Conservation (phyloP, 2,329 filamentous ascomycete genomes). For the Rhynchosporium graminicola region DNA sequence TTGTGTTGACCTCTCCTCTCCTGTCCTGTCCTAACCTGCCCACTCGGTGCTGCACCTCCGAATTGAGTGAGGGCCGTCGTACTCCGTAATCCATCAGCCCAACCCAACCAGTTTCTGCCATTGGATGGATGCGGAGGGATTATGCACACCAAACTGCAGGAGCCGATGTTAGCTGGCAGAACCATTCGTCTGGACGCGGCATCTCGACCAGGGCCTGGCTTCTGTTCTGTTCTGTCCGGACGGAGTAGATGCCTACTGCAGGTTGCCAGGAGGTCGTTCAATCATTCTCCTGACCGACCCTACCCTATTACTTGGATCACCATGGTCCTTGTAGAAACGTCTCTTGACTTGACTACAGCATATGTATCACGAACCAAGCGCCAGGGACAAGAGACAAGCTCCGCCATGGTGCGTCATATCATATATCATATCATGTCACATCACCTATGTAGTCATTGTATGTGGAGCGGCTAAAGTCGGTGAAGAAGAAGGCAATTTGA, state of each 20-base stretch:
- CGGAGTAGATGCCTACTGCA: conserved; percentile 7
- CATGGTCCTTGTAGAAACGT: background rate
- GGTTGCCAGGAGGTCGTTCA: conserved; percentile 14
- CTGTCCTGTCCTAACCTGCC: background rate
- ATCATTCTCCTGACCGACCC: no score
- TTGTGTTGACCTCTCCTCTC: no score
- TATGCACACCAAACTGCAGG: background rate
- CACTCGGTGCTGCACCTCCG: conserved; percentile 11
- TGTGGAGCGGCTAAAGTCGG: conserved; percentile 14
- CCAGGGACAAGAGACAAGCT: conserved; percentile 3
- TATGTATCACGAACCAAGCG: conserved; percentile 9
- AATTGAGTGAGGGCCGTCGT: background rate
- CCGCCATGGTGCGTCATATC: conserved; percentile 8
- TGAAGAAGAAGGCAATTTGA: background rate
- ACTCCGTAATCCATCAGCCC: no score
- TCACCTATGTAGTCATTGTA: background rate
- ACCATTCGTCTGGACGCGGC: conserved; percentile 11
- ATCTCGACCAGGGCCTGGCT: conserved; percentile 2
- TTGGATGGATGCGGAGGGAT: conserved; percentile 10
- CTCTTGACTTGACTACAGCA: background rate
- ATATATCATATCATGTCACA: background rate
- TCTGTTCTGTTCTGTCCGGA: no score
- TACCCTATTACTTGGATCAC: no score
- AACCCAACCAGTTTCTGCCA: conserved; percentile 6
- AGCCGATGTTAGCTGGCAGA: background rate